These are phyloP conservation scores for Thecaphora frezii DNA, from an alignment of 1,284 basidiomycete species.

Conservation along the genomic window DNA sequence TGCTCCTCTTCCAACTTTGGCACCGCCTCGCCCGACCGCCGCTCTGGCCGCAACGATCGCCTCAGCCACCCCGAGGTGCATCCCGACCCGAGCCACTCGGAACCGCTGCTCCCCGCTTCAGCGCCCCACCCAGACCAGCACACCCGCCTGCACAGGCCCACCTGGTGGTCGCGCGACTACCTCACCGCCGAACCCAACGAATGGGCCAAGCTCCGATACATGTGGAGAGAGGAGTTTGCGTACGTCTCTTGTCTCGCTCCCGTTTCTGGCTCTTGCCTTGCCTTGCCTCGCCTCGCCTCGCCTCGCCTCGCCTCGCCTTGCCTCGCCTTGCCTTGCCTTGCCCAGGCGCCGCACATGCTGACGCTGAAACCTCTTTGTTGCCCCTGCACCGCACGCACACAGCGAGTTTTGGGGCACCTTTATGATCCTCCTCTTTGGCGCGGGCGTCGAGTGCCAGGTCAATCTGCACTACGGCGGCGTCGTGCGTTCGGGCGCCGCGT, in stretches of 20 bases:
- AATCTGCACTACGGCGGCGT: slow-evolving; percentile 32
- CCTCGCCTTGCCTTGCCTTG: not conserved
- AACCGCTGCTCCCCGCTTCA: slow-evolving; percentile 20
- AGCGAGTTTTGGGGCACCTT: slow-evolving; percentile 43
- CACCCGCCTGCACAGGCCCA: slow-evolving; percentile 32
- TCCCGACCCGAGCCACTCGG: slow-evolving; percentile 10
- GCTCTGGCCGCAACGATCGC: not conserved
- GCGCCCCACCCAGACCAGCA: slow-evolving; percentile 19
- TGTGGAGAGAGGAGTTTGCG: slow-evolving; percentile 41
- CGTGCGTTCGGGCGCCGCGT: slow-evolving; percentile 16
- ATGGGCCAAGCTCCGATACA: slow-evolving; percentile 27
- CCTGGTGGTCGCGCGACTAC: slow-evolving; percentile 14
- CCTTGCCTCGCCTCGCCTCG: too few relatives aligned
- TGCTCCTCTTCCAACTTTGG: not conserved
- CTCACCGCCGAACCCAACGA: slow-evolving; percentile 17
- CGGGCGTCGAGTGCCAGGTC: slow-evolving; percentile 52
- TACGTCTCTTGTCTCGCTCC: too few relatives aligned
- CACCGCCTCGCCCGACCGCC: not conserved
- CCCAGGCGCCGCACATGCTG: not conserved
- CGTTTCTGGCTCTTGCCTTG: too few relatives aligned
- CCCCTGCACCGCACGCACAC: not conserved
- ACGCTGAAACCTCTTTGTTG: not conserved
- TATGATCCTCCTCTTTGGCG: slow-evolving; percentile 51
- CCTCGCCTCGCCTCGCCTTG: slow-evolving; percentile 3
- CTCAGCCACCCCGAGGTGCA: slow-evolving; percentile 21